A percentile compares a stretch with the other conserved stretches of the same genome.
Conservation (phyloP, 2,329 filamentous ascomycete species). For the Clonostachys rosea region DNA sequence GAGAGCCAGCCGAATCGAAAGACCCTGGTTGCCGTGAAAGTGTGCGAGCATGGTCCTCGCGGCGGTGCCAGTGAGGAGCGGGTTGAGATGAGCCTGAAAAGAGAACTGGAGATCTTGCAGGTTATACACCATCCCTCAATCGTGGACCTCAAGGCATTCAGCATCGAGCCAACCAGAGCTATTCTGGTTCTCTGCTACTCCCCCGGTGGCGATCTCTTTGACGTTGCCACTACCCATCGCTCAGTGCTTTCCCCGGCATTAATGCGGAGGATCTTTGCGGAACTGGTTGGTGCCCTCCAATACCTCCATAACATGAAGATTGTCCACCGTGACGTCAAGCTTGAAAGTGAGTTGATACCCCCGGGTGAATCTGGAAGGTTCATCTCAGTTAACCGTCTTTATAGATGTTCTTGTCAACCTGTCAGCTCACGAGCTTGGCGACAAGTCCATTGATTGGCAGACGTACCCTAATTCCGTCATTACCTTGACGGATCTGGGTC, state of each 20-base stretch:
- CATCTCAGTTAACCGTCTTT: background rate
- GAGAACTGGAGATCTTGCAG: constrained; percentile 92
- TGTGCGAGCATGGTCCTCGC: constrained; percentile 90
- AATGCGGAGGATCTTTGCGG: constrained; percentile 82
- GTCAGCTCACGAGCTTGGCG: constrained; percentile 61
- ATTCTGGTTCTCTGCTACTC: constrained; percentile 88
- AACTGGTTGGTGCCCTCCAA: constrained; percentile 77
- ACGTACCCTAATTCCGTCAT: constrained; percentile 78
- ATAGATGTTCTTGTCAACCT: constrained; percentile 89
- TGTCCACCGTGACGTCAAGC: constrained; percentile 95
- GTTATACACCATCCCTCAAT: constrained; percentile 84
- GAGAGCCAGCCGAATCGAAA: constrained; percentile 43
- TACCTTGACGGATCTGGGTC: constrained; percentile 86
- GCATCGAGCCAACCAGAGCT: constrained; percentile 74
- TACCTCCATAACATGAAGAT: constrained; percentile 85
- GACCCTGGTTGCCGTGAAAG: constrained; percentile 87
- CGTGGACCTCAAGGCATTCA: constrained; percentile 89
- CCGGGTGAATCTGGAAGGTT: background rate
- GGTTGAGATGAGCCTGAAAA: constrained; percentile 87
- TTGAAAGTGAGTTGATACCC: constrained; percentile 66
- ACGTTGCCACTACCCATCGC: constrained; percentile 73
- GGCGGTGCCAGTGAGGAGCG: constrained; percentile 91
- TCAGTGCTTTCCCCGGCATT: constrained; percentile 64
- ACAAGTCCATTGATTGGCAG: constrained; percentile 60
- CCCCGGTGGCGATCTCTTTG: constrained; percentile 91